phyloP scores from a whole-genome alignment of 805 yeast genomes.

The Candida jianshihensis region DNA sequence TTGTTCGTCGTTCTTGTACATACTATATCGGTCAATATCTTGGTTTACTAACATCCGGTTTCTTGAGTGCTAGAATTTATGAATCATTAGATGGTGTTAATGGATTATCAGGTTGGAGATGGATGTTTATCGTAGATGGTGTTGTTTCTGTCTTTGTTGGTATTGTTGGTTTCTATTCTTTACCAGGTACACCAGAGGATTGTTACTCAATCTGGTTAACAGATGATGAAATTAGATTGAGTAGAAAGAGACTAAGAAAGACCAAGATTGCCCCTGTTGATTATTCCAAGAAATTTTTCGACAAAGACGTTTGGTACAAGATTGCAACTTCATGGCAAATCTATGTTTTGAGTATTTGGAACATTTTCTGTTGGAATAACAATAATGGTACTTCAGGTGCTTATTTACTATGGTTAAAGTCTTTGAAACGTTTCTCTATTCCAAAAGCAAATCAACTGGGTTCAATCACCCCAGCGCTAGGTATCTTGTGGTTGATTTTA shows the following conservation, averaged over 20 bases:
- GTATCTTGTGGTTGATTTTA: conserved; percentile 8
- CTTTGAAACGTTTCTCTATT: conserved; percentile 30
- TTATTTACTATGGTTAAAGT: conserved; percentile 40
- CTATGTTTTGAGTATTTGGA: conserved; percentile 44
- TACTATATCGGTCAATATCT: conserved; percentile 57
- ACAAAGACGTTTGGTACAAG: conserved; percentile 41
- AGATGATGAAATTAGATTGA: conserved; percentile 50
- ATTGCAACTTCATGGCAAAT: conserved; percentile 53
- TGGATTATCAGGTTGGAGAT: conserved; percentile 56
- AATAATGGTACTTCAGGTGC: conserved; percentile 42
- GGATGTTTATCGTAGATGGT: conserved; percentile 64
- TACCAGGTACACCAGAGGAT: conserved; percentile 64
- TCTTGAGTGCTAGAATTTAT: conserved; percentile 47
- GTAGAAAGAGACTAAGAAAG: conserved; percentile 36
- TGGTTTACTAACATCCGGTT: conserved; percentile 53
- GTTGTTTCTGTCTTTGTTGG: conserved; percentile 34
- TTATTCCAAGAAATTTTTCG: conserved; percentile 28
- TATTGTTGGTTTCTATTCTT: conserved; percentile 21
- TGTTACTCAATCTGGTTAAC: conserved; percentile 48
- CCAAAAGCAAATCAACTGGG: conserved; percentile 36
- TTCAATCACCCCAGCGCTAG: conserved; percentile 32
- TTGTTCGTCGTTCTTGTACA: conserved; percentile 54
- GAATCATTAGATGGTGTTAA: conserved; percentile 33
- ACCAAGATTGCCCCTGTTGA: conserved; percentile 27
- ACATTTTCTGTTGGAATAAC: conserved; percentile 51